Evolutionary conservation across 306 rosid species (phyloP), one percentile per base, ranked within the genome.

Genomic region (Vachellia collinsii): DNA sequence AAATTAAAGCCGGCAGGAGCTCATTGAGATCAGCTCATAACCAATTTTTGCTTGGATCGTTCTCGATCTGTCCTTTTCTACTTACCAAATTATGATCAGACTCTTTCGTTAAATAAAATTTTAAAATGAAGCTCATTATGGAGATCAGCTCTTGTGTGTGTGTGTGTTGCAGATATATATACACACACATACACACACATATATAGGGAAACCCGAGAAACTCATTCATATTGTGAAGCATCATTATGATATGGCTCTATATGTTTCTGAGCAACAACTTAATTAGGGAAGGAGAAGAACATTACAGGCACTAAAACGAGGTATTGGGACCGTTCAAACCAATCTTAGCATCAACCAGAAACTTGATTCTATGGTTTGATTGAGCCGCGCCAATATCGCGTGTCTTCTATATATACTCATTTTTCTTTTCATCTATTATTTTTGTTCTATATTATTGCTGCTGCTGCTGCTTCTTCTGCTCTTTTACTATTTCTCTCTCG

Each of bases 321-420:
- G 68, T 79, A 38, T 89, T 87, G 90, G 86, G 37, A 59, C 76
- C 84, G 85, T 89, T 89, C 90, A 87, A 89, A 71, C 89, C 77
- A 25, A 81, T 77, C 84, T 7, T 68, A 36, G 79, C 41, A 41
- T 83, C 76, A 44, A 74, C 41, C 9, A 9, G 0, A 23, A 1
- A 38, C 69, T 83, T 38, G 83, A 85, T 25, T 77, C 70, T 65
- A 17, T 77, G 85, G 58, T 81, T 64, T 78, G 83, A 51, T 82
- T 88, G 89, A 90, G 86, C 88, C 85, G 90, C 80, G 87, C 85
- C 86, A 84, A 88, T 88, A 86, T 88, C 90, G 37, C 82, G 79
- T 61, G 62, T 54, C 79, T 50, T 43, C 1, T 51, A 13, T 47
- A 51, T 11, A 44, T 11, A 43, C 3, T 0, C 29, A 42, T 38